phyloP scores from a whole-genome alignment of 805 yeast species.

The Hanseniaspora nectarophila region DNA sequence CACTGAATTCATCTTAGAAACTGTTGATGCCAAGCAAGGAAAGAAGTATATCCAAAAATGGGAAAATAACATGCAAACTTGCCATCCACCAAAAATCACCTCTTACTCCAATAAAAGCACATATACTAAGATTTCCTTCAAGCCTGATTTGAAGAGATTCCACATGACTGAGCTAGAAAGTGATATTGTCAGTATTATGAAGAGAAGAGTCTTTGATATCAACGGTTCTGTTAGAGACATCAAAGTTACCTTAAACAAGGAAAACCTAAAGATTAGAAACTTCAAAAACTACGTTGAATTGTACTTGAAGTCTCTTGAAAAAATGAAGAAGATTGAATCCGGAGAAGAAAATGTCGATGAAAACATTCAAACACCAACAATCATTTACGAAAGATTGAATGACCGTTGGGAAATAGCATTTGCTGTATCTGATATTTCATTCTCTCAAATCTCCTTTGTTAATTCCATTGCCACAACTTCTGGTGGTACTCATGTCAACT shows the following conservation, averaged over 20 bases:
- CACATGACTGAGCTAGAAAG: slow-evolving; percentile 75
- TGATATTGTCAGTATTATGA: slow-evolving; percentile 70
- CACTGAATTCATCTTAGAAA: slow-evolving; percentile 72
- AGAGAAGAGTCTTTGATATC: slow-evolving; percentile 88
- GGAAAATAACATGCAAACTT: slow-evolving; percentile 73
- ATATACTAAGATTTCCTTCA: slow-evolving; percentile 75
- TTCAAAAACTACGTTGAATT: slow-evolving; percentile 83
- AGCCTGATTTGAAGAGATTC: slow-evolving; percentile 76
- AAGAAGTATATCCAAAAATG: slow-evolving; percentile 69
- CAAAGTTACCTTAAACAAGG: slow-evolving; percentile 65
- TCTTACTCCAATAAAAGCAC: slow-evolving; percentile 41
- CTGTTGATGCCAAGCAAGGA: slow-evolving; percentile 61
- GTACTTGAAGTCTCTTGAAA: slow-evolving; percentile 66
- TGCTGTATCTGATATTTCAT: slow-evolving; percentile 78
- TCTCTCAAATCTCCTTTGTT: slow-evolving; percentile 91
- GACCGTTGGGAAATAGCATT: slow-evolving; percentile 96
- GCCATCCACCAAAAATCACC: slow-evolving; percentile 62
- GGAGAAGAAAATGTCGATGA: slow-evolving; percentile 27
- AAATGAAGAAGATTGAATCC: slow-evolving; percentile 30
- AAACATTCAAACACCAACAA: slow-evolving; percentile 36
- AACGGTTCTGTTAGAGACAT: slow-evolving; percentile 87
- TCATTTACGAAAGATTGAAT: slow-evolving; percentile 68
- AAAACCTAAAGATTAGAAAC: slow-evolving; percentile 51
- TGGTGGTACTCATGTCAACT: slow-evolving; percentile 92
- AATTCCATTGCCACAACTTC: slow-evolving; percentile 94